Evolutionary conservation across 139 green algal genomes (phyloP).

Genomic region (Chlamydomonas asymmetrica): DNA sequence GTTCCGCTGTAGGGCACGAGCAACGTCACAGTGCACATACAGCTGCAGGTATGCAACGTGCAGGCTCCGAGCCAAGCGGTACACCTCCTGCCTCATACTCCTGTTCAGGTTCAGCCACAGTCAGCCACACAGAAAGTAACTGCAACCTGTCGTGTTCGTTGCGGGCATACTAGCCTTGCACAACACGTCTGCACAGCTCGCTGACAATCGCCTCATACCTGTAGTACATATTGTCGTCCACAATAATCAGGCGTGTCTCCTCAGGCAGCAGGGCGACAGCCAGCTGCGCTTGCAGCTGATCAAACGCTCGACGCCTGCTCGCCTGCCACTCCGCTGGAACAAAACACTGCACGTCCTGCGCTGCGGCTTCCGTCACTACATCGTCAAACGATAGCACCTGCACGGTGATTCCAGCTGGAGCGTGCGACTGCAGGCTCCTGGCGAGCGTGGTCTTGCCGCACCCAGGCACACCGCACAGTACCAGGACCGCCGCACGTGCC

Average conservation of each 20-base stretch:
- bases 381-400: conserved; percentile 7
- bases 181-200: not conserved
- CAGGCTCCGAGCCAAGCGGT: not conserved
- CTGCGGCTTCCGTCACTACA: no score
- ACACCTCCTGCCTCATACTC: conserved; percentile 20
- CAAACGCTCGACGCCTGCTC: no score
- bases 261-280: not conserved
- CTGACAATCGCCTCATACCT: not conserved
- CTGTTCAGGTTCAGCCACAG: not conserved
- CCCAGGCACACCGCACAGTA: conserved; percentile 14
- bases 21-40: not conserved
- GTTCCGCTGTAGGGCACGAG: not conserved
- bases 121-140: not conserved
- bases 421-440: not conserved
- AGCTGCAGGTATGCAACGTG: conserved; percentile 17
- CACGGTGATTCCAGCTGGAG: not conserved
- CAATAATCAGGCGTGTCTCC: not conserved
- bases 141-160: conserved; percentile 1
- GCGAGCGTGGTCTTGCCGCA: conserved; percentile 13
- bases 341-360: no score
- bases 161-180: not conserved
- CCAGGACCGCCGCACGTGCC: not conserved
- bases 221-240: no score
- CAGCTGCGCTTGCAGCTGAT: conserved; percentile 5
- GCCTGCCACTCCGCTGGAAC: no score